A percentile compares a stretch with the other conserved stretches of the same genome.
Evolutionary conservation across 2,329 filamentous ascomycete species (phyloP).

Genomic region (Fragosphaeria purpurea): DNA sequence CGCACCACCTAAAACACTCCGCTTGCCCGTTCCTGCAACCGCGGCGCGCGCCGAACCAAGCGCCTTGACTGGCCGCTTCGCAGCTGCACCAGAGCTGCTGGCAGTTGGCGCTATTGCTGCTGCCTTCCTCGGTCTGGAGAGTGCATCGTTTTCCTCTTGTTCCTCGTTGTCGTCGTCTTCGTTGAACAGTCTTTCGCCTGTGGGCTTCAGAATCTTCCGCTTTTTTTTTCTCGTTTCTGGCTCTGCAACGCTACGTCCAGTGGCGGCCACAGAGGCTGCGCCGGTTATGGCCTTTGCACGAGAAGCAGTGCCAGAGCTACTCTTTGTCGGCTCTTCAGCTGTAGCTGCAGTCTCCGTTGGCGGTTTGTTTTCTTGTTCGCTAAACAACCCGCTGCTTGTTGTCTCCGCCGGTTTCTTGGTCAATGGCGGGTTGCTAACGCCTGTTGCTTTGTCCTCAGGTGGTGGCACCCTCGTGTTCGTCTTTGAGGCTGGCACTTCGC

Average conservation of each 20-base stretch:
- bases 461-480: constrained; percentile 26
- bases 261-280: too few species aligned
- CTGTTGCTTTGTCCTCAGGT: constrained; percentile 12
- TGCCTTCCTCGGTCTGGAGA: background rate
- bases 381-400: constrained; percentile 15
- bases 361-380: constrained; percentile 22
- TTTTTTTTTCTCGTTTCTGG: constrained; percentile 53
- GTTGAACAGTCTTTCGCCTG: constrained; percentile 59
- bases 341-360: constrained; percentile 12
- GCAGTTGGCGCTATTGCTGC: background rate
- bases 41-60: constrained; percentile 15
- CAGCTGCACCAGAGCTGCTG: constrained; percentile 25
- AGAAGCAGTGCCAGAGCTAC: too few species aligned
- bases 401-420: constrained; percentile 24
- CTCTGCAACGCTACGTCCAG: too few species aligned
- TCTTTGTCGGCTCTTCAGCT: constrained; percentile 35
- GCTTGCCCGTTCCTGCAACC: constrained; percentile 19
- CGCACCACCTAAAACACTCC: constrained; percentile 19
- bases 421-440: constrained; percentile 20
- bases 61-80: constrained; percentile 15
- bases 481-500: constrained; percentile 35
- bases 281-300: too few species aligned
- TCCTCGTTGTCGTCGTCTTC: constrained; percentile 48
- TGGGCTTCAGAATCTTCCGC: constrained; percentile 57
- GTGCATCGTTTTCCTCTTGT: background rate